phyloP scores from a whole-genome alignment of 176 grass and related monocot species.

The Thalia dealbata region DNA sequence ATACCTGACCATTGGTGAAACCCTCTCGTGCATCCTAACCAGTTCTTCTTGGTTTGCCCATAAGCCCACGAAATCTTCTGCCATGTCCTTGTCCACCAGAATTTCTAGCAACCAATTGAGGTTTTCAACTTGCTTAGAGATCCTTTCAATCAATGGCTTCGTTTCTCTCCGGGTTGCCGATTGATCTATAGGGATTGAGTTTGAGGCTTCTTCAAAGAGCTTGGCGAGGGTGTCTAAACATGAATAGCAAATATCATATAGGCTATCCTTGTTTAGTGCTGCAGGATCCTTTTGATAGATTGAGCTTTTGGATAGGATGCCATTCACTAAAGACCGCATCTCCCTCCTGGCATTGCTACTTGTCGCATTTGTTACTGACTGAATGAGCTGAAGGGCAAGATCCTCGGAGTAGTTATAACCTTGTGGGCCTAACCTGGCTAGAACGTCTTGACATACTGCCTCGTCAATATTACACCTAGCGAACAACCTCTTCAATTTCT shows the following conservation, averaged over 20 bases:
- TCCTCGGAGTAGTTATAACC: constrained; percentile 33
- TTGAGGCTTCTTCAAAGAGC: constrained; percentile 62
- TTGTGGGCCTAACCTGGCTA: constrained; percentile 42
- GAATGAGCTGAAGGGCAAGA: constrained; percentile 48
- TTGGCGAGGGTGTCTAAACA: constrained; percentile 60
- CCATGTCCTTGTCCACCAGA: constrained; percentile 66
- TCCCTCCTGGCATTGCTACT: constrained; percentile 59
- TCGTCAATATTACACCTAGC: constrained; percentile 37
- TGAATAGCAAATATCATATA: constrained; percentile 60
- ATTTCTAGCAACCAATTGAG: constrained; percentile 69
- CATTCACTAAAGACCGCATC: constrained; percentile 48
- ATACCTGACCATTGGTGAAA: constrained; percentile 57
- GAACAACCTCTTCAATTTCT: constrained; percentile 52
- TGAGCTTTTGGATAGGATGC: constrained; percentile 54
- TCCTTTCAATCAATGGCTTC: constrained; percentile 39
- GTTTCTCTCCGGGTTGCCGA: constrained; percentile 12
- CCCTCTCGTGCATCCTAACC: constrained; percentile 31
- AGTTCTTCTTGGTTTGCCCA: constrained; percentile 56
- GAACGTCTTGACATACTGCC: constrained; percentile 33
- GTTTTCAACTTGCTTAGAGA: constrained; percentile 66
- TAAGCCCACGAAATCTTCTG: constrained; percentile 60
- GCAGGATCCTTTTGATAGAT: constrained; percentile 44
- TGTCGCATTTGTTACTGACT: constrained; percentile 61
- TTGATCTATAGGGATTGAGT: constrained; percentile 8
- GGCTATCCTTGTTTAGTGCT: constrained; percentile 39